Percentiles rank a stretch among this genome's conserved stretches.
Evolutionary conservation across 2,329 filamentous ascomycete genomes (phyloP).

Genomic region (Seiridium cupressi): DNA sequence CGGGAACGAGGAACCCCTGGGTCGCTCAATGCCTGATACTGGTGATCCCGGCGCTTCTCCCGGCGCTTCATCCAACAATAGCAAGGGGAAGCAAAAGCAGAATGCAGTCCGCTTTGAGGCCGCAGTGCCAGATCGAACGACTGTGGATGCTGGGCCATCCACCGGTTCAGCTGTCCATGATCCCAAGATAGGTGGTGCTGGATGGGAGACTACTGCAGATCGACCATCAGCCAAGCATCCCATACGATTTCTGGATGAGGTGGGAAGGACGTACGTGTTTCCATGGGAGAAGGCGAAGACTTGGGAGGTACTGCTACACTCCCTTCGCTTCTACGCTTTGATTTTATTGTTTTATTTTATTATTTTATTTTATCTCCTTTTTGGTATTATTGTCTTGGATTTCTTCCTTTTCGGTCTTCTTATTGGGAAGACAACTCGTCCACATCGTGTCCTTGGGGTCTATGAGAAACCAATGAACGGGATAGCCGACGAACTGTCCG

Average conservation of each 20-base stretch:
- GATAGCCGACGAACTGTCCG: too few relatives aligned
- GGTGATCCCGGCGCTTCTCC: neutral
- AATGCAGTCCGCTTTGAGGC: neutral
- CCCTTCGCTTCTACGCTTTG: neutral
- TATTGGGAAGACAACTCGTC: too few relatives aligned
- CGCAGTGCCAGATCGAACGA: too few relatives aligned
- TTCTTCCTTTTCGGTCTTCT: too few relatives aligned
- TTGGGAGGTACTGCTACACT: conserved; percentile 49
- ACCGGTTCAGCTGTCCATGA: neutral
- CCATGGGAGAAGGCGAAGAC: conserved; percentile 64
- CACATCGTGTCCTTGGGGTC: too few relatives aligned
- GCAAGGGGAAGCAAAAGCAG: neutral
- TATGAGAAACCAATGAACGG: too few relatives aligned
- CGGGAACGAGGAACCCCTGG: neutral
- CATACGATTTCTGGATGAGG: conserved; percentile 64
- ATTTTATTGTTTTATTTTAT: too few relatives aligned
- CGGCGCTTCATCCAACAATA: neutral
- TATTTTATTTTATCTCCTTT: too few relatives aligned
- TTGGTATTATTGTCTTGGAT: too few relatives aligned
- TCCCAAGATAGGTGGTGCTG: conserved; percentile 13
- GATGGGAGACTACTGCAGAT: conserved; percentile 22
- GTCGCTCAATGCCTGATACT: neutral
- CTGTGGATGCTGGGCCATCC: too few relatives aligned
- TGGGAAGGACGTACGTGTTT: conserved; percentile 64
- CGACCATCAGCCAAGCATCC: conserved; percentile 39